These are phyloP conservation scores for Coemansia sp. DNA, from an alignment of 192 early-diverging fungal genomes.

Conservation along the genomic window DNA sequence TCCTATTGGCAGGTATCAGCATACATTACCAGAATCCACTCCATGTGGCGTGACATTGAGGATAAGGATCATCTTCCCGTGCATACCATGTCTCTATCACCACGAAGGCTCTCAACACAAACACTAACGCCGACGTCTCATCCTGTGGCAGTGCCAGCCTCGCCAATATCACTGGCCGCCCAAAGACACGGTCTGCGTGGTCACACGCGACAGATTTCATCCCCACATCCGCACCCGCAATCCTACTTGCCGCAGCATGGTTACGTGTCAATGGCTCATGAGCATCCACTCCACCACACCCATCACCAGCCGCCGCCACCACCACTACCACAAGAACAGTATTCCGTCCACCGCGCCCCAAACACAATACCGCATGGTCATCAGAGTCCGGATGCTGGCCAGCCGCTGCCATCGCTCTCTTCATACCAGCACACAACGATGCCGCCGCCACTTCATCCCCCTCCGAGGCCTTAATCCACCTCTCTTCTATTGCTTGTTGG, in stretches of 20 bases:
- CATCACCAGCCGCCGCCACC: background rate
- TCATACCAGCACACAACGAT: conserved; percentile 6
- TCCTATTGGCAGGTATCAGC: conserved; percentile 43
- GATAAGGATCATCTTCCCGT: conserved; percentile 17
- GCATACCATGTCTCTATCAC: conserved; percentile 10
- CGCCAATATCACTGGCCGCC: background rate
- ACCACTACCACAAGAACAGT: background rate
- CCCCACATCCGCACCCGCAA: background rate
- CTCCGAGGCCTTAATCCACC: background rate
- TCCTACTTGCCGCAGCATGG: background rate
- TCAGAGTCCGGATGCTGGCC: background rate
- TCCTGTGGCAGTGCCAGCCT: conserved; percentile 5
- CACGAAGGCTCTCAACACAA: conserved; percentile 2
- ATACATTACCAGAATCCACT: conserved; percentile 28
- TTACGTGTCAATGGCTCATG: background rate
- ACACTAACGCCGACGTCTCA: background rate
- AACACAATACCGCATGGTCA: background rate
- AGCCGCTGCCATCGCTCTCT: background rate
- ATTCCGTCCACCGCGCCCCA: background rate
- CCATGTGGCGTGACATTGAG: conserved; percentile 35
- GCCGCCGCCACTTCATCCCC: conserved; percentile 1
- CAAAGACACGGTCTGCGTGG: background rate
- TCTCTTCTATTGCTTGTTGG: conserved; percentile 3
- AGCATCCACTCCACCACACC: background rate
- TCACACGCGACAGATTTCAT: background rate